Percentiles rank a stretch among this genome's conserved stretches.
These are phyloP conservation scores for Glomus cerebriforme DNA, from an alignment of 192 early-diverging fungal genomes.

Conservation along the genomic window DNA sequence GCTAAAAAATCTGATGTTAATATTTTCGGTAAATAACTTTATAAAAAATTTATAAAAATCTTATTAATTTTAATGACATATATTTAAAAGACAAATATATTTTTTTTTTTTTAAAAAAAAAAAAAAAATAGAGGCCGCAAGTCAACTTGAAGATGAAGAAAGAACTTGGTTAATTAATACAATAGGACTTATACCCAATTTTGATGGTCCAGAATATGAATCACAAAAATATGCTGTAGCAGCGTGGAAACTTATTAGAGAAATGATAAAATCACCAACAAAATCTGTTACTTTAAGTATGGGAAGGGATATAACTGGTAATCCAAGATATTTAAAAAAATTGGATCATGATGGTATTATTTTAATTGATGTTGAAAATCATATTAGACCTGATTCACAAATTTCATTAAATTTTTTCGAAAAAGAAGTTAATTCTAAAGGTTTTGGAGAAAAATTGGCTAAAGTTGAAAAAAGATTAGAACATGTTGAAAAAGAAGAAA, in stretches of 20 bases:
- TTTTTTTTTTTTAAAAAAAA: neutral
- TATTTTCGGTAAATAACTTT: neutral
- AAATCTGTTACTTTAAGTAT: constrained; percentile 2
- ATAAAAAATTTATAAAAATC: neutral
- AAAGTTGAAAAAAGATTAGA: constrained; percentile 21
- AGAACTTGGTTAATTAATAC: constrained; percentile 18
- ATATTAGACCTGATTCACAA: constrained; percentile 28
- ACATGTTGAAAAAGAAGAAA: constrained; percentile 20
- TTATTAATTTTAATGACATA: neutral
- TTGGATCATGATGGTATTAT: constrained; percentile 28
- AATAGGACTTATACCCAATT: constrained; percentile 26
- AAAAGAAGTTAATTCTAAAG: constrained; percentile 2
- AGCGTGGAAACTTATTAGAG: constrained; percentile 30
- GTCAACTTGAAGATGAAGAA: constrained; percentile 19
- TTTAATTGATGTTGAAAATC: constrained; percentile 6
- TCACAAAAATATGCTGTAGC: constrained; percentile 24
- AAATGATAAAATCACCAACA: constrained; percentile 21
- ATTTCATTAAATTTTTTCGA: constrained; percentile 18
- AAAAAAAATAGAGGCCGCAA: neutral
- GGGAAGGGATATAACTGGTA: constrained; percentile 23
- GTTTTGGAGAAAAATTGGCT: constrained; percentile 18
- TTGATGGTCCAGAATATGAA: constrained; percentile 19
- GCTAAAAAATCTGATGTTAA: neutral
- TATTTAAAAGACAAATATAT: neutral
- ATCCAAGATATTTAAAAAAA: neutral